phyloP scores from a whole-genome alignment of 371 early-diverging fungal genomes.

The Choanephora cucurbitarum region DNA sequence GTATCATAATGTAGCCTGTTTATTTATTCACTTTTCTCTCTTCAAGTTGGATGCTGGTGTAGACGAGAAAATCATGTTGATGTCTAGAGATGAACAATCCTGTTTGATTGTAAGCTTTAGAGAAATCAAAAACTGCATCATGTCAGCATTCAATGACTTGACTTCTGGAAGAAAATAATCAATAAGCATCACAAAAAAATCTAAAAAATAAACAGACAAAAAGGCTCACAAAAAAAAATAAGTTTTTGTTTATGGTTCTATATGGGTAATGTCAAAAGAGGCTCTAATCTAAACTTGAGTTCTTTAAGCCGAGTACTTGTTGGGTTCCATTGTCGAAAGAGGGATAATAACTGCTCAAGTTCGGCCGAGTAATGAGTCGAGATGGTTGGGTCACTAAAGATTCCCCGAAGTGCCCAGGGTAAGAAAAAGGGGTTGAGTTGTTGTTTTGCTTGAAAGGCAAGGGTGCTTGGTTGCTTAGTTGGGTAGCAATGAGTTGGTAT shows the following conservation, averaged over 20 bases:
- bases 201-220: slow-evolving; percentile 9
- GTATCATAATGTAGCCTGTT: background rate
- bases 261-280: slow-evolving; percentile 35
- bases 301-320: slow-evolving; percentile 71
- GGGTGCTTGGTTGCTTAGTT: slow-evolving; percentile 13
- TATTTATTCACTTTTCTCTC: slow-evolving; percentile 1
- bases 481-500: background rate
- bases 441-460: slow-evolving; percentile 54
- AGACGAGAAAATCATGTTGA: slow-evolving; percentile 86
- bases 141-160: slow-evolving; percentile 74
- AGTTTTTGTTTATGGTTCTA: background rate
- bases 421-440: slow-evolving; percentile 83
- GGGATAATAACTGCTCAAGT: slow-evolving; percentile 53
- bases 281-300: slow-evolving; percentile 85
- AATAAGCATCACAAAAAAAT: slow-evolving; percentile 17
- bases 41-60: slow-evolving; percentile 84
- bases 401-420: slow-evolving; percentile 89
- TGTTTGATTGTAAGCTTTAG: slow-evolving; percentile 88
- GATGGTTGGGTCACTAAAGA: slow-evolving; percentile 70
- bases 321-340: slow-evolving; percentile 84
- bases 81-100: slow-evolving; percentile 89
- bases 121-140: slow-evolving; percentile 86
- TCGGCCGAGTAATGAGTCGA: slow-evolving; percentile 57
- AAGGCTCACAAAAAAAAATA: too few relatives aligned
- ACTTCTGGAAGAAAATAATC: slow-evolving; percentile 41